These are phyloP conservation scores for Xylariaceae sp. DNA, from an alignment of 2,329 filamentous ascomycete species.

Conservation along the genomic window DNA sequence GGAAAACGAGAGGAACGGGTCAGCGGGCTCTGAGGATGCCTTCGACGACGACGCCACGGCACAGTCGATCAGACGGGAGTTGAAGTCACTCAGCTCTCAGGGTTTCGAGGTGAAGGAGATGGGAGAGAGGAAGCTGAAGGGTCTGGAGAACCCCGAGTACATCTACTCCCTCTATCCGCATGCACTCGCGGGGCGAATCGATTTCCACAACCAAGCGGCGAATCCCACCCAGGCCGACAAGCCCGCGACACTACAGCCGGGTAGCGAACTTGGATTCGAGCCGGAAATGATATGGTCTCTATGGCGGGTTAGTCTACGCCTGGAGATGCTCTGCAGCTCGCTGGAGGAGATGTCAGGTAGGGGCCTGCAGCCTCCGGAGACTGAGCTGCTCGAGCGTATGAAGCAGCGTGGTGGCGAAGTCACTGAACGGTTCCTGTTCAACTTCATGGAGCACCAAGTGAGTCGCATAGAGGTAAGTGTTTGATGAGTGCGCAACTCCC, in stretches of 20 bases:
- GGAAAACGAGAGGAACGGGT: constrained; percentile 67
- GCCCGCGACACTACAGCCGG: constrained; percentile 54
- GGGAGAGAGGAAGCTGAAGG: constrained; percentile 91
- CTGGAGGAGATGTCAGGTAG: constrained; percentile 63
- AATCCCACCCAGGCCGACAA: constrained; percentile 37
- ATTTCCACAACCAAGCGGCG: constrained; percentile 49
- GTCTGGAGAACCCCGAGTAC: constrained; percentile 91
- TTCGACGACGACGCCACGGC: constrained; percentile 68
- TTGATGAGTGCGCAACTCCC: constrained; percentile 2
- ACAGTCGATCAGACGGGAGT: constrained; percentile 76
- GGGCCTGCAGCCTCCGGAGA: constrained; percentile 70
- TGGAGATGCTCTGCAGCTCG: constrained; percentile 88
- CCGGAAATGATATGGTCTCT: constrained; percentile 81
- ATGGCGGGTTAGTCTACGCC: constrained; percentile 78
- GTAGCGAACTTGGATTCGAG: constrained; percentile 66
- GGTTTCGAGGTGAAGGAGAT: constrained; percentile 97
- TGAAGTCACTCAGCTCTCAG: constrained; percentile 78
- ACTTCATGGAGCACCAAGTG: constrained; percentile 91
- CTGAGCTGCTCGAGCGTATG: constrained; percentile 67
- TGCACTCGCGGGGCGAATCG: constrained; percentile 71
- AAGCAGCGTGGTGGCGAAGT: constrained; percentile 68
- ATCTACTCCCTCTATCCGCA: constrained; percentile 95
- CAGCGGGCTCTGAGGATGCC: constrained; percentile 63
- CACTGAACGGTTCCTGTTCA: constrained; percentile 78
- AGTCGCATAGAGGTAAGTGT: constrained; percentile 82